These are phyloP conservation scores for Paecilomyces sp. DNA, from an alignment of 2,329 filamentous ascomycete genomes.

Conservation along the genomic window DNA sequence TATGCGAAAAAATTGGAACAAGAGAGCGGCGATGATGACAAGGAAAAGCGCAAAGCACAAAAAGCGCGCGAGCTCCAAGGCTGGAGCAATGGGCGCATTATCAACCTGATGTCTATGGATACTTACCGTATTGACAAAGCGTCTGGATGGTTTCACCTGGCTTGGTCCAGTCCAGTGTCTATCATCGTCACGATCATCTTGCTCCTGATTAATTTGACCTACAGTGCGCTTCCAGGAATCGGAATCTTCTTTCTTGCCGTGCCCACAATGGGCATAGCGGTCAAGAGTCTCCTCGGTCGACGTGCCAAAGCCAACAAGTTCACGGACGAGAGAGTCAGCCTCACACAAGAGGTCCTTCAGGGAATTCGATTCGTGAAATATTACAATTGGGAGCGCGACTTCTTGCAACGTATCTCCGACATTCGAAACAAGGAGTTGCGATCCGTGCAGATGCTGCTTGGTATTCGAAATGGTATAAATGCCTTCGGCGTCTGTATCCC, in stretches of 20 bases:
- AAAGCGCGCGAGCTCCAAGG: slow-evolving; percentile 50
- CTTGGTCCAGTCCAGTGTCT: slow-evolving; percentile 75
- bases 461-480: slow-evolving; percentile 75
- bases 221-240: slow-evolving; percentile 80
- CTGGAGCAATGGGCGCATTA: slow-evolving; percentile 82
- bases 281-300: slow-evolving; percentile 67
- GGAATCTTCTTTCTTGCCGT: slow-evolving; percentile 70
- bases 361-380: slow-evolving; percentile 90
- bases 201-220: slow-evolving; percentile 74
- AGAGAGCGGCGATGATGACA: slow-evolving; percentile 21
- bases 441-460: slow-evolving; percentile 70
- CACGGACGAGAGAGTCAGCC: slow-evolving; percentile 78
- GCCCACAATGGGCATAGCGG: slow-evolving; percentile 66
- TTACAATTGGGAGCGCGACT: slow-evolving; percentile 87
- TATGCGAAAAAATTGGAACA: slow-evolving; percentile 24
- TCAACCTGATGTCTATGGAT: slow-evolving; percentile 88
- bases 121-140: slow-evolving; percentile 85
- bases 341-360: slow-evolving; percentile 84
- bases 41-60: slow-evolving; percentile 23
- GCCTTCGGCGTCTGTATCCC: slow-evolving; percentile 74
- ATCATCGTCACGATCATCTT: slow-evolving; percentile 69
- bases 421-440: slow-evolving; percentile 69
- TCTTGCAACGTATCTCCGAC: slow-evolving; percentile 64
- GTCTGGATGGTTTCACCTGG: slow-evolving; percentile 75
- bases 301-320: slow-evolving; percentile 78